A percentile compares a stretch with the other conserved stretches of the same genome.
Evolutionary conservation across 352 stramenopile species (phyloP).

Genomic region (Sclerospora graminicola): DNA sequence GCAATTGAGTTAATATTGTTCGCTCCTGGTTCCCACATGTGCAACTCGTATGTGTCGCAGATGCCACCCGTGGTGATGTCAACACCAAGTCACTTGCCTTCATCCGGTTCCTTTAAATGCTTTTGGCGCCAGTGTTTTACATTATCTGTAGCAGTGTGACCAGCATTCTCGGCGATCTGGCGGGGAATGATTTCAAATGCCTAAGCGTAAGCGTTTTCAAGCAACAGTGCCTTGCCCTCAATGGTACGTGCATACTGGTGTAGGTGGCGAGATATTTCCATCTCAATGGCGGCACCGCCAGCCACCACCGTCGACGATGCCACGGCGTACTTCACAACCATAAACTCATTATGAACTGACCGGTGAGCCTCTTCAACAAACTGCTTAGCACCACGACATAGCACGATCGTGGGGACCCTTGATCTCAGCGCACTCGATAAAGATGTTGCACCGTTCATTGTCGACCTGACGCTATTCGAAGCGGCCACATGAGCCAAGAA

Average conservation of each 20-base stretch:
- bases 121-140: constrained; percentile 95
- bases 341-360: constrained; percentile 96
- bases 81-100: constrained; percentile 95
- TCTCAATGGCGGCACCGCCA: constrained; percentile 88
- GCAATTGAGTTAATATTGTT: constrained; percentile 98
- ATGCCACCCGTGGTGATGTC: constrained; percentile 95
- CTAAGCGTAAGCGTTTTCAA: constrained; percentile 94
- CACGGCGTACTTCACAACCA: constrained; percentile 97
- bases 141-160: constrained; percentile 97
- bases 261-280: constrained; percentile 89
- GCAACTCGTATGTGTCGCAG: too few relatives aligned
- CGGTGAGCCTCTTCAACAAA: too few relatives aligned
- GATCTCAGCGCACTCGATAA: constrained; percentile 92
- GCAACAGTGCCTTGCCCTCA: too few relatives aligned
- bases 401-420: constrained; percentile 96
- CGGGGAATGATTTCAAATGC: too few relatives aligned
- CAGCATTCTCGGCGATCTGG: constrained; percentile 98
- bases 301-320: constrained; percentile 86
- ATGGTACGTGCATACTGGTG: constrained; percentile 91
- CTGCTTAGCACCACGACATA: constrained; percentile 94
- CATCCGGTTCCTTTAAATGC: constrained; percentile 88
- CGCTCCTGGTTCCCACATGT: constrained; percentile 97
- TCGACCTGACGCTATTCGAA: constrained; percentile 98
- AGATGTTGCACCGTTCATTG: constrained; percentile 98
- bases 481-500: constrained; percentile 89